Evolutionary conservation across 176 grass and related monocot species (phyloP).

Genomic region (Oryza rufipogon): DNA sequence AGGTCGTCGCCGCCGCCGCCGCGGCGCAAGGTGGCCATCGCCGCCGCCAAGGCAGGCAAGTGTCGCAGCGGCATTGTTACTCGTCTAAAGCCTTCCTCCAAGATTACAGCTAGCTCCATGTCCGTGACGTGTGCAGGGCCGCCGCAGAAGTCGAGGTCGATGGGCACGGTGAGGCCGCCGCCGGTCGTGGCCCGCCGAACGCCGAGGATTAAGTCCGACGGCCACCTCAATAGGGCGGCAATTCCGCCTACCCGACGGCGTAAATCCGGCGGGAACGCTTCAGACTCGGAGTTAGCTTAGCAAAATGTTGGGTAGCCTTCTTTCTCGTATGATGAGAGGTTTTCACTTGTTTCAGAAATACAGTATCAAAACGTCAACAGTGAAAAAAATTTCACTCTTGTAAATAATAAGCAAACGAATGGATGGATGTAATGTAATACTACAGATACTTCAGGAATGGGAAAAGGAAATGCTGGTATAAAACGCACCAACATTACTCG

Average conservation of each 20-base stretch:
- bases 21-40: conserved; percentile 36
- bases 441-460: not conserved
- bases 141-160: conserved; percentile 47
- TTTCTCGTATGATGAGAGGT: too few species aligned
- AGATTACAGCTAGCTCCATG: not conserved
- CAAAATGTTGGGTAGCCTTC: not conserved
- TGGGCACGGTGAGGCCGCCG: conserved; percentile 32
- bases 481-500: not conserved
- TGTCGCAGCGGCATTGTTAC: not conserved
- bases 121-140: conserved; percentile 21
- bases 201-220: conserved; percentile 62
- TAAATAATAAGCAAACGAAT: not conserved
- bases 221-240: conserved; percentile 23
- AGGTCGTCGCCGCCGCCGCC: conserved; percentile 7
- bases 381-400: not conserved
- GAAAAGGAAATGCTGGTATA: not conserved
- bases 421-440: not conserved
- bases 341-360: not conserved
- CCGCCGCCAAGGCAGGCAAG: conserved; percentile 57
- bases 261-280: conserved; percentile 37
- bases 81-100: not conserved
- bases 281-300: conserved; percentile 67
- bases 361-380: too few species aligned
- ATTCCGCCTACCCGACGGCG: conserved; percentile 38
- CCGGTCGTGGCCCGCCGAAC: conserved; percentile 25